These are phyloP conservation scores for Bimuria novae-zelandiae DNA, from an alignment of 2,329 filamentous ascomycete genomes.

Conservation along the genomic window DNA sequence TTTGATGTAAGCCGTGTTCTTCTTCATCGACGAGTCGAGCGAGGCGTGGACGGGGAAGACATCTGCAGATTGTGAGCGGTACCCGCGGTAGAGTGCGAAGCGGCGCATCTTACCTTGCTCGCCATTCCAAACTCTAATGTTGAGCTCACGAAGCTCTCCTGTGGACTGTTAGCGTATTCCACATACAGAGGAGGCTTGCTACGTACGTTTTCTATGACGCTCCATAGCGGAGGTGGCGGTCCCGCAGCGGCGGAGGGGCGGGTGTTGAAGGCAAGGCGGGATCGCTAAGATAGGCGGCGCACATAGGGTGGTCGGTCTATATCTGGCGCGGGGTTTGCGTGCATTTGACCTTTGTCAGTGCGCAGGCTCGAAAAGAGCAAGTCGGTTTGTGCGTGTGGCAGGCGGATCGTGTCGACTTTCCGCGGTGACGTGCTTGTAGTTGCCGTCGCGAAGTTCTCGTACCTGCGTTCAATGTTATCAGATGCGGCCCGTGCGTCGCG, in stretches of 20 bases:
- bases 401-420: background rate
- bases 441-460: conserved; percentile 27
- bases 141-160: conserved; percentile 91
- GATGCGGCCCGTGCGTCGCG: conserved; percentile 7
- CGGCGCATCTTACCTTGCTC: conserved; percentile 69
- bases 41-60: conserved; percentile 76
- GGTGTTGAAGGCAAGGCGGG: conserved; percentile 31
- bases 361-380: conserved; percentile 26
- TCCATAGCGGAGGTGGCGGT: conserved; percentile 50
- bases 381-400: conserved; percentile 21
- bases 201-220: conserved; percentile 54
- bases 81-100: conserved; percentile 8
- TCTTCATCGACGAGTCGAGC: conserved; percentile 94
- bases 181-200: background rate
- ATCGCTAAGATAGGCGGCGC: conserved; percentile 41
- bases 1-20: conserved; percentile 98
- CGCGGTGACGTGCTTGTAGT: conserved; percentile 1
- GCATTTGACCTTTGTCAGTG: conserved; percentile 39
- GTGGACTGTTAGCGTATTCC: conserved; percentile 27
- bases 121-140: conserved; percentile 85
- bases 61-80: conserved; percentile 57
- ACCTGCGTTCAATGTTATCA: too few species aligned
- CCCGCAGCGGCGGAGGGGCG: conserved; percentile 42
- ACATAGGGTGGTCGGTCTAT: conserved; percentile 41
- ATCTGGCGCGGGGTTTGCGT: conserved; percentile 38